Conservation (phyloP, 306 rosid genomes). For the Chamaecrista fasciculata region DNA sequence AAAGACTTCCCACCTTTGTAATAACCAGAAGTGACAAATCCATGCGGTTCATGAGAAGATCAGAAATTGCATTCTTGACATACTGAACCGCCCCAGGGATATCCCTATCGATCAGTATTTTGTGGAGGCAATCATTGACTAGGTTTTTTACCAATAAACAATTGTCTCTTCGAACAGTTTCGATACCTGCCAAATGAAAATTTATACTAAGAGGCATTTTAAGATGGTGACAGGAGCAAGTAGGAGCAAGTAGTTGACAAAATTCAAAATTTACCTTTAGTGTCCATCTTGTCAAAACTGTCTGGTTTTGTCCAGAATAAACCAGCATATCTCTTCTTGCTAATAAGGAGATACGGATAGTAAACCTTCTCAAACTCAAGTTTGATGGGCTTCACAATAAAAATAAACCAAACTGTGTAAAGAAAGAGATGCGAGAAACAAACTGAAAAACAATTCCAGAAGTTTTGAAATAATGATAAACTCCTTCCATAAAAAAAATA, state of each 20-base stretch:
- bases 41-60: conserved; percentile 98
- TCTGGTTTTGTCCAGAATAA: conserved; percentile 81
- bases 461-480: conserved; percentile 14
- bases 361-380: conserved; percentile 97
- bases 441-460: conserved; percentile 13
- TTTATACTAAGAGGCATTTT: conserved; percentile 16
- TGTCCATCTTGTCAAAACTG: conserved; percentile 90
- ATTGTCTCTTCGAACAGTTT: conserved; percentile 96
- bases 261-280: conserved; percentile 66
- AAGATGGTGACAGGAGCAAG: background rate
- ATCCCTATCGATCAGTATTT: conserved; percentile 79
- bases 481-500: conserved; percentile 21
- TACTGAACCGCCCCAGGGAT: conserved; percentile 90
- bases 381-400: conserved; percentile 81
- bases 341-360: conserved; percentile 87
- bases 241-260: conserved; percentile 3
- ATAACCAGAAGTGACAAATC: conserved; percentile 93
- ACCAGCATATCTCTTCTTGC: conserved; percentile 99
- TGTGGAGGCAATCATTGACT: conserved; percentile 88
- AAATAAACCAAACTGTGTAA: conserved; percentile 23
- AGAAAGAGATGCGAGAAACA: conserved; percentile 9
- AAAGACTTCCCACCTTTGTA: conserved; percentile 66
- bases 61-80: conserved; percentile 92
- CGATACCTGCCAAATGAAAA: conserved; percentile 64
- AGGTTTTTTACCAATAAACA: conserved; percentile 94